Conservation (phyloP, 495 filamentous ascomycete genomes). For the Penicillium egyptiacum region DNA sequence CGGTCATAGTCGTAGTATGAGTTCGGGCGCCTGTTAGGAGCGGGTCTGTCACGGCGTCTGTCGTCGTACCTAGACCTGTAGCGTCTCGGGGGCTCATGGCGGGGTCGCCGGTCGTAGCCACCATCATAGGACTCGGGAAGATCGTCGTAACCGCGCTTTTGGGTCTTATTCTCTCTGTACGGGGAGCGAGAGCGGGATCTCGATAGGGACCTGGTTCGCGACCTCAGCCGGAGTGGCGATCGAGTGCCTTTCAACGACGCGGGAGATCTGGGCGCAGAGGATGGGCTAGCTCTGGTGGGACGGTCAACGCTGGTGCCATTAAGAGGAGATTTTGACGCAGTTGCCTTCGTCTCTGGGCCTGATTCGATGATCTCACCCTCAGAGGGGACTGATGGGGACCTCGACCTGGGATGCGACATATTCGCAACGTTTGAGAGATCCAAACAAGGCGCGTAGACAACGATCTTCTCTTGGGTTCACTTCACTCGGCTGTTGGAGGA, state of each 20-base stretch:
- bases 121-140: slow-evolving; percentile 43
- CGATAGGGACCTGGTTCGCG: slow-evolving; percentile 40
- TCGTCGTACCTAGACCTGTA: slow-evolving; percentile 39
- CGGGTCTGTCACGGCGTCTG: slow-evolving; percentile 30
- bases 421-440: slow-evolving; percentile 8
- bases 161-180: slow-evolving; percentile 53
- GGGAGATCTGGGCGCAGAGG: slow-evolving; percentile 53
- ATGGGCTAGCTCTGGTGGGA: slow-evolving; percentile 58
- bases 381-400: slow-evolving; percentile 53
- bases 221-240: slow-evolving; percentile 44
- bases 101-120: slow-evolving; percentile 48
- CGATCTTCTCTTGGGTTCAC: slow-evolving; percentile 5
- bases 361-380: slow-evolving; percentile 89
- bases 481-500: slow-evolving; percentile 29
- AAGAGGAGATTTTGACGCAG: slow-evolving; percentile 73
- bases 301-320: slow-evolving; percentile 76
- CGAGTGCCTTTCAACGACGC: slow-evolving; percentile 37
- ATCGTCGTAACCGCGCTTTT: slow-evolving; percentile 70
- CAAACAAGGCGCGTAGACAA: background rate
- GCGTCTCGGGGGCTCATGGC: slow-evolving; percentile 49
- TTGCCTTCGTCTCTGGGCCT: slow-evolving; percentile 67
- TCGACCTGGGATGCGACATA: slow-evolving; percentile 45
- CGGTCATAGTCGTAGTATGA: slow-evolving; percentile 69
- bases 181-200: slow-evolving; percentile 45
- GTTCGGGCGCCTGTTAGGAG: slow-evolving; percentile 35